Conservation (phyloP, 768 basidiomycete species). For the Melanogaster broomeanus region DNA sequence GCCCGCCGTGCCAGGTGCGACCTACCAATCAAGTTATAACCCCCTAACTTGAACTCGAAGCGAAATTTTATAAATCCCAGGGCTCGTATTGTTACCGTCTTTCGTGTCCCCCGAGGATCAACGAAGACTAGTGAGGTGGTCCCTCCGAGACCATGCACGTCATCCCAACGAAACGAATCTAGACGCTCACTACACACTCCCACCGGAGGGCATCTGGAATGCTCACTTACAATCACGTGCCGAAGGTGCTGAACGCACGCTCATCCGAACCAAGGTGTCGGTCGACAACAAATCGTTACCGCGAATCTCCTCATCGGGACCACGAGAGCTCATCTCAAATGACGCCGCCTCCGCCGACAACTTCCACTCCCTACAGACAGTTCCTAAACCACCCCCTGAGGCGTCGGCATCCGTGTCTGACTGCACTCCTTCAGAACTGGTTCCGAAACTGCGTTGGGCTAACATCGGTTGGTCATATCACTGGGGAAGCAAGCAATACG, state of each 20-base stretch:
- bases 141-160: conserved; percentile 73
- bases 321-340: conserved; percentile 72
- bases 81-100: conserved; percentile 81
- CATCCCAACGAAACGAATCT: conserved; percentile 89
- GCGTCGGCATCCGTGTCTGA: conserved; percentile 66
- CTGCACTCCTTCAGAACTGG: conserved; percentile 51
- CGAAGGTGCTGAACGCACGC: conserved; percentile 40
- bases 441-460: conserved; percentile 88
- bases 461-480: conserved; percentile 97
- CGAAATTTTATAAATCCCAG: conserved; percentile 49
- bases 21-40: not conserved
- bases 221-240: conserved; percentile 42
- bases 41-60: not conserved
- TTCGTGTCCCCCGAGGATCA: conserved; percentile 69
- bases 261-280: conserved; percentile 38
- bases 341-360: conserved; percentile 61
- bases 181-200: conserved; percentile 82
- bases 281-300: conserved; percentile 10
- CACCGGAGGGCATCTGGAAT: conserved; percentile 78
- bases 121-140: conserved; percentile 66
- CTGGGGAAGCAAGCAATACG: conserved; percentile 96
- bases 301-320: conserved; percentile 41
- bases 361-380: conserved; percentile 49
- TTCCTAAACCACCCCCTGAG: conserved; percentile 60
- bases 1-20: conserved; percentile 43